phyloP scores from a whole-genome alignment of 2,329 filamentous ascomycete genomes.

The Sarocladium kiliense region DNA sequence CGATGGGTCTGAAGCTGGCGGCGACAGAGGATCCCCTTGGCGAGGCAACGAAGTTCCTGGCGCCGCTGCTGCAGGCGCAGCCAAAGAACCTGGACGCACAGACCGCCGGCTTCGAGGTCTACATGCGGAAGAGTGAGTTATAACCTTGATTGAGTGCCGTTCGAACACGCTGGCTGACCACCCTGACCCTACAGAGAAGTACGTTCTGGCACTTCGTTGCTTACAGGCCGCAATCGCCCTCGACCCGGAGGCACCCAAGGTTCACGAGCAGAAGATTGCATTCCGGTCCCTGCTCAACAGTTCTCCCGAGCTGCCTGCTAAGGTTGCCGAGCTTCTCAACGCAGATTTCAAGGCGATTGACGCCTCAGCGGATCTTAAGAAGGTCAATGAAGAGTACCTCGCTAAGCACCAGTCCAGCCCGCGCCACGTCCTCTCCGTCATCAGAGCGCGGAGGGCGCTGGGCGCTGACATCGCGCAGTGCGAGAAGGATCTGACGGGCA shows the following conservation, averaged over 20 bases:
- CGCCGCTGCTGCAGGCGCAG: conserved; percentile 74
- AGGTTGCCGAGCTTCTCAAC: conserved; percentile 65
- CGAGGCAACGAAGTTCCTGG: conserved; percentile 82
- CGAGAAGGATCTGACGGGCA: conserved; percentile 59
- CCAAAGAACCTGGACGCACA: conserved; percentile 79
- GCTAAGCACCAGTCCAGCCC: conserved; percentile 57
- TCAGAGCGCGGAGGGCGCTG: conserved; percentile 55
- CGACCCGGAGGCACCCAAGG: conserved; percentile 61
- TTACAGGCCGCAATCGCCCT: conserved; percentile 68
- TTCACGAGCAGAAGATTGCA: conserved; percentile 69
- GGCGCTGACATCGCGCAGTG: conserved; percentile 50
- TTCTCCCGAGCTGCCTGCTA: conserved; percentile 53
- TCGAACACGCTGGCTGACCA: conserved; percentile 4
- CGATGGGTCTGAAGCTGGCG: conserved; percentile 72
- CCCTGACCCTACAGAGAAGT: conserved; percentile 60
- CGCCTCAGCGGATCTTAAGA: conserved; percentile 50
- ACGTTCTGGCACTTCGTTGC: conserved; percentile 80
- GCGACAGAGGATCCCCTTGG: conserved; percentile 77
- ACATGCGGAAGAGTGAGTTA: conserved; percentile 75
- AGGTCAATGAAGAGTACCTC: conserved; percentile 63
- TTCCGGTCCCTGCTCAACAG: conserved; percentile 60
- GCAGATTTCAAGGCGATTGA: conserved; percentile 60
- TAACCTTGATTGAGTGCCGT: no score
- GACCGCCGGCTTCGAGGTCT: conserved; percentile 83
- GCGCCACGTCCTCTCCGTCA: conserved; percentile 56